Base-by-base conservation (phyloP, 73 alveolate genomes). In the Tetrahymena malaccensis region DNA sequence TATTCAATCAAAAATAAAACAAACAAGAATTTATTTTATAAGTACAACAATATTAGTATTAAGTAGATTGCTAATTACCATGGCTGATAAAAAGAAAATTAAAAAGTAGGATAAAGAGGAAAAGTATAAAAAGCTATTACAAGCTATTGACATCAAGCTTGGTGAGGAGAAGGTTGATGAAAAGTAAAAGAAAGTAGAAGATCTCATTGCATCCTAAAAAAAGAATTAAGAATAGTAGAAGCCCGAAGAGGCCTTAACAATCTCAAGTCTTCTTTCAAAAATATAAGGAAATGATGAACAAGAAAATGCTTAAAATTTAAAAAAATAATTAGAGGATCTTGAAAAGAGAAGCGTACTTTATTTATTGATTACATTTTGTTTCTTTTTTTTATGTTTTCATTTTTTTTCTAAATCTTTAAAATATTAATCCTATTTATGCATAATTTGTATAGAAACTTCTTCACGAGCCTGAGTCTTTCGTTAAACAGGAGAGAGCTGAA, bases 401-500 rank as follows among this genome's bases (percentile, higher is more conserved):
- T 50, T 50, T 50, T 50, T 3, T 50, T 50, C 83, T 2, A 50
- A 50, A 19, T 50, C 31, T 50, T 50, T 50, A 25, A 33, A 70
- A 70, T 19, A n/a, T 3, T 19, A 70, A 70, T 70, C 4, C 4
- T 70, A 27, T 70, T 12, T 1, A 27, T 19, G 10, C 6, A 70
- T 40, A 70, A 19, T 70, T 50, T 50, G 10, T 19, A 70, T 31
- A 70, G 89, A 70, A 70, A 70, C 89, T 70, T 70, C 89, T 70
- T 31, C 89, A 70, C 25, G 89, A 70, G 31, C 89, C 89, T 4
- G 89, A 85, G 43, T 57, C 96, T 27, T 95, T 89, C 22, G 58
- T 93, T 17, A 93, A 95, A 50, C 40, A 95, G 93, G 85, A 83
- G 43, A 95, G 97, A 58, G 94, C 96, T 33, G 96, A 96, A 85